Evolutionary conservation across 306 rosid species (phyloP).

Genomic region (Ceratonia siliqua): DNA sequence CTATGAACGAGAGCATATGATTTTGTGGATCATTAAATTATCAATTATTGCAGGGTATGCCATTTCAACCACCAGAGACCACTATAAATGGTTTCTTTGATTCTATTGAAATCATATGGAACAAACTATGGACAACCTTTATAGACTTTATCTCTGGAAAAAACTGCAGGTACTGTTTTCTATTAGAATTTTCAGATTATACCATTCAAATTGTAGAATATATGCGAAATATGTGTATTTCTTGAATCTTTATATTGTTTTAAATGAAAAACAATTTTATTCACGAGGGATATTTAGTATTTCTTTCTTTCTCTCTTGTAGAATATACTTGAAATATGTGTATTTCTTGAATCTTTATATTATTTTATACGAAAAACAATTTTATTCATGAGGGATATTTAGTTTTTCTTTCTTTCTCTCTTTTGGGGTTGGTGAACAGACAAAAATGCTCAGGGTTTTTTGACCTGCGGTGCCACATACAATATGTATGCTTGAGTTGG

Average conservation of each 20-base stretch:
- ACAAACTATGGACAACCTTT: constrained; percentile 59
- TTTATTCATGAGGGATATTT: too few relatives aligned
- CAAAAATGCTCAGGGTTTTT: constrained; percentile 77
- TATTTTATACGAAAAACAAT: too few relatives aligned
- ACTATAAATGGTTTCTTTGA: constrained; percentile 61
- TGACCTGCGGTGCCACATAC: constrained; percentile 89
- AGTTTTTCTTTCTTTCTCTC: too few relatives aligned
- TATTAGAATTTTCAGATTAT: not conserved
- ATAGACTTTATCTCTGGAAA: constrained; percentile 69
- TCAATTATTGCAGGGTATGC: constrained; percentile 55
- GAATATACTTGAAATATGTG: not conserved
- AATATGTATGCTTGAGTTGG: constrained; percentile 91
- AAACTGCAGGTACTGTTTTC: constrained; percentile 71
- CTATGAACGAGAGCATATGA: not conserved
- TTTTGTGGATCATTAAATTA: constrained; percentile 27
- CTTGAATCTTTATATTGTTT: not conserved
- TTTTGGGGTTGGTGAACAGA: constrained; percentile 45
- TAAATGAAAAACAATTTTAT: too few relatives aligned
- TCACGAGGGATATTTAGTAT: too few relatives aligned
- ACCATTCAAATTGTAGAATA: constrained; percentile 16
- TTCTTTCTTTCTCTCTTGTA: not conserved
- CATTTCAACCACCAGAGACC: constrained; percentile 68
- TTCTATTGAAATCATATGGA: constrained; percentile 64
- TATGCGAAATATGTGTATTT: not conserved
- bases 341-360: constrained; percentile 6